A percentile compares a stretch with the other conserved stretches of the same genome.
Conservation (phyloP, 1,284 basidiomycete species). For the Coniophora puteana region DNA sequence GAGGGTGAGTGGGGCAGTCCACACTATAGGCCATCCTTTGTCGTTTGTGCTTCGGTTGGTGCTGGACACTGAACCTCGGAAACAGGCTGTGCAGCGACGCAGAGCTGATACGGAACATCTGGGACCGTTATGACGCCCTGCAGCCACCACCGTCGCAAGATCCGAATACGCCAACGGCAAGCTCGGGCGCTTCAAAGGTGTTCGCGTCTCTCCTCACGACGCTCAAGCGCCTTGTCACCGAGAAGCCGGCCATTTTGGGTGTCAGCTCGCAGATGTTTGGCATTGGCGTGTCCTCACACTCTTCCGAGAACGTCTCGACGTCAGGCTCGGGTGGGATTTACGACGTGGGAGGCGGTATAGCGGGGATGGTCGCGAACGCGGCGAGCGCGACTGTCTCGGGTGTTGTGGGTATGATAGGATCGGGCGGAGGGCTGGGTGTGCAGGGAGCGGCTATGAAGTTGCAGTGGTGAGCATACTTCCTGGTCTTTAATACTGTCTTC, state of each 20-base stretch:
- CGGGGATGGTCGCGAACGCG: conserved; percentile 80
- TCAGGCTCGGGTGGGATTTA: conserved; percentile 31
- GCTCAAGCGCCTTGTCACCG: conserved; percentile 80
- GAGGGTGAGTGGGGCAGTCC: conserved; percentile 50
- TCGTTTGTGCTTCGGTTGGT: no score
- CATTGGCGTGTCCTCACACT: conserved; percentile 50
- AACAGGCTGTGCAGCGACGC: conserved; percentile 77
- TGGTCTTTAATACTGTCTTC: neutral
- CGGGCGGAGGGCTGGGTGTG: conserved; percentile 64
- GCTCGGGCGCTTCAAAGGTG: conserved; percentile 62
- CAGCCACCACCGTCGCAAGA: no score
- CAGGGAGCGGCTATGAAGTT: conserved; percentile 79
- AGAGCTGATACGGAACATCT: conserved; percentile 76
- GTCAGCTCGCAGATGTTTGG: conserved; percentile 78
- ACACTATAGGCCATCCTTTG: neutral
- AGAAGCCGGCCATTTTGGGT: conserved; percentile 83
- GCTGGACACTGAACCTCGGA: no score
- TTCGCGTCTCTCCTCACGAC: conserved; percentile 80
- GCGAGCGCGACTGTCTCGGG: conserved; percentile 77
- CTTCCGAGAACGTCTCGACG: conserved; percentile 30
- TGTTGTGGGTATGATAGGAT: conserved; percentile 68
- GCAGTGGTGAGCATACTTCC: conserved; percentile 58
- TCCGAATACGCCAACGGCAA: no score
- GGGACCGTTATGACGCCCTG: conserved; percentile 76
- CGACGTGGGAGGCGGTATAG: conserved; percentile 71